Conservation (phyloP, 257 asterid genomes). For the Lycium barbarum region DNA sequence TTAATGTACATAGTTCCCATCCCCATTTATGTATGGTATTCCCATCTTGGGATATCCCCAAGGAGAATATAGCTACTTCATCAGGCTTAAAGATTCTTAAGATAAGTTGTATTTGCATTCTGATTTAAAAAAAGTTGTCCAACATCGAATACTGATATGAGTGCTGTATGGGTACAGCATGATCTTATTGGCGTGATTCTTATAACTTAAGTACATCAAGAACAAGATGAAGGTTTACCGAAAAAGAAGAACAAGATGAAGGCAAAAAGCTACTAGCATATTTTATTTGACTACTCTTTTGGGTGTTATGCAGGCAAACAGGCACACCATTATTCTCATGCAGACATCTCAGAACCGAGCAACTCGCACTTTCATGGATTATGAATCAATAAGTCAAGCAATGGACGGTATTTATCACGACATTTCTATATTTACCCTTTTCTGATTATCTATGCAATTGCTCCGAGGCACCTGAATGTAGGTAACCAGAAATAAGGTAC, state of each 20-base stretch:
- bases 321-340: constrained; percentile 92
- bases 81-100: background rate
- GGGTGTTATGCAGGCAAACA: constrained; percentile 68
- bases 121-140: background rate
- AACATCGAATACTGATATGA: background rate
- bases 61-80: background rate
- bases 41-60: background rate
- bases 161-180: background rate
- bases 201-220: constrained; percentile 2
- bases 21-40: background rate
- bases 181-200: constrained; percentile 21
- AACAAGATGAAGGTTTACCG: background rate
- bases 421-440: background rate
- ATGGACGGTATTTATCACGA: constrained; percentile 73
- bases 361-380: constrained; percentile 96
- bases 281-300: constrained; percentile 26
- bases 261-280: background rate
- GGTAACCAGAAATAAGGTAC: background rate
- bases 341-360: constrained; percentile 83
- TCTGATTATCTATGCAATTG: background rate
- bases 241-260: background rate
- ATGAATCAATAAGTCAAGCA: constrained; percentile 79
- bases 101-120: background rate
- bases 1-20: background rate
- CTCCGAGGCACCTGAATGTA: background rate